Base-by-base conservation (phyloP, 768 basidiomycete species). In the Russula ochroleuca region DNA sequence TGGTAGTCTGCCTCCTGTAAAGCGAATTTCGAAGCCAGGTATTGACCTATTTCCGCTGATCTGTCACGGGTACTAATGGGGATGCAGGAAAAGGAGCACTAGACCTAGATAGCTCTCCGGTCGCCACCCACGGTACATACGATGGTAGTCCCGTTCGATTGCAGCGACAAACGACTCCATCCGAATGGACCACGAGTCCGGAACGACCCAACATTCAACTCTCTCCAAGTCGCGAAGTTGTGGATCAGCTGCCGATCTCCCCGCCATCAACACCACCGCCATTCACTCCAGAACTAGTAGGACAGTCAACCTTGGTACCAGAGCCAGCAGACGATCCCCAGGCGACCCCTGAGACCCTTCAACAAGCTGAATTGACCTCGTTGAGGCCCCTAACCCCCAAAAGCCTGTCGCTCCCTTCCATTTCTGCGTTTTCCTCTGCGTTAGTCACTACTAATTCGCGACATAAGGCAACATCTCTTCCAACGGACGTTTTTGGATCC, bases 151-250 rank as follows among this genome's bases (percentile, higher is more conserved):
- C 37, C 37, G 11, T 21, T 47, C 57, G 28, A 38, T 33, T 35
- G 14, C 21, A 28, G 58, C 47, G 63, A 9, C 63, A 64, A 52
- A 64, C 63, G 25, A 64, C 63, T 8, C 63, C 63, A 38, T 50
- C 54, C 0, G 59, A 60, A 19, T 64, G 63, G 63, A 25, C 53
- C 25, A 14, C 23, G 21, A 64, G 63, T 9, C 62, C 50, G 10
- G 50, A 25, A 19, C 33, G 9, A 51, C 47, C 33, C 13, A 21
- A 38, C n/a, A 33, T 38, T n/a, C 47, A 14, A 1, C 40, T 13
- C 40, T 53, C 62, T 9, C 17, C 35, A 14, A 59, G 23, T 57
- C 58, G 31, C n/a, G 53, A 49, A 28, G n/a, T 31, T 21, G 38
- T 1, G 21, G 23, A 23, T 21, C 59, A 49, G 33, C 38, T 31